Conservation (phyloP, 2,329 filamentous ascomycete species). For the Cordyceps fumosorosea region DNA sequence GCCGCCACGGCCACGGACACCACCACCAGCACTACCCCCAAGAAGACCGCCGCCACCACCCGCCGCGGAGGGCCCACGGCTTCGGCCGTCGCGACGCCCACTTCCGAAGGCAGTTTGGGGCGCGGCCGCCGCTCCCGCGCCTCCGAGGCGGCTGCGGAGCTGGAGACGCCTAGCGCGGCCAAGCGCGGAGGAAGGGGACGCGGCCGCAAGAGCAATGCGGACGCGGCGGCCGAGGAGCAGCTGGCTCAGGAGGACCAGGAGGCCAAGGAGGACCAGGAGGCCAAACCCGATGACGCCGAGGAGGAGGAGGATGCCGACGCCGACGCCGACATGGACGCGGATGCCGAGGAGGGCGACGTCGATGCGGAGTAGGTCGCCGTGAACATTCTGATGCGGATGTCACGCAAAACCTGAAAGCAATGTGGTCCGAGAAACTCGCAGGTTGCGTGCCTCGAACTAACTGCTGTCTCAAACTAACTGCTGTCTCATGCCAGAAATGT, state of each 20-base stretch:
- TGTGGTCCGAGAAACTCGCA: background rate
- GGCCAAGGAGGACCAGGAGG: constrained; percentile 17
- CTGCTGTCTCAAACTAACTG: no score
- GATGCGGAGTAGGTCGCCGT: background rate
- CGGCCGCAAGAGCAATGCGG: constrained; percentile 14
- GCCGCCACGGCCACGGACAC: background rate
- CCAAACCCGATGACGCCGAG: constrained; percentile 17
- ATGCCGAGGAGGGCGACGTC: background rate
- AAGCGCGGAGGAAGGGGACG: background rate
- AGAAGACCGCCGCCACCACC: constrained; percentile 12
- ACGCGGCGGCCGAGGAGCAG: constrained; percentile 20
- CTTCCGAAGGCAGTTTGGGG: constrained; percentile 4
- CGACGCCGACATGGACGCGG: background rate
- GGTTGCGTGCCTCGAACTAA: background rate
- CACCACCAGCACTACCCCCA: background rate
- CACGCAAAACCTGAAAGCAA: background rate
- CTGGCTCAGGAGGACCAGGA: constrained; percentile 17
- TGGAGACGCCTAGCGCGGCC: background rate
- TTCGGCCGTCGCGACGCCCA: constrained; percentile 23
- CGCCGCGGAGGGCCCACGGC: constrained; percentile 24
- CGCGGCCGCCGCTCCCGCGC: constrained; percentile 2
- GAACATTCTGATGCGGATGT: background rate
- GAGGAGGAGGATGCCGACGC: constrained; percentile 18
- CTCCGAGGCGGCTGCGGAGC: background rate
- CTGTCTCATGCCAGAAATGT: background rate